Base-by-base conservation (phyloP, 83 land plant species). In the Picea abies region DNA sequence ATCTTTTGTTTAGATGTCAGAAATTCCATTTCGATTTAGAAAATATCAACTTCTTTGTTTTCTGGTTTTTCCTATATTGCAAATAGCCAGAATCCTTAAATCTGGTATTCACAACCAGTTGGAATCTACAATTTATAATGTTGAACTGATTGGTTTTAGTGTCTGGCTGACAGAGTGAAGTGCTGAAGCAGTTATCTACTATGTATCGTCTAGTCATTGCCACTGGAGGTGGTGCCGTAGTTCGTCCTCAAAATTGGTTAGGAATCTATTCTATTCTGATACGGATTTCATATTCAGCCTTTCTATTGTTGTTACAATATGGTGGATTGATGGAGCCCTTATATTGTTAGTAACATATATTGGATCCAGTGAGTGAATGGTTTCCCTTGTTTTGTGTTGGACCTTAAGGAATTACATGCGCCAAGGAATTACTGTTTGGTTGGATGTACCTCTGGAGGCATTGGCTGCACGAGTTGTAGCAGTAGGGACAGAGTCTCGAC, bases 221-320 rank as follows among this genome's bases (percentile, higher is more conserved):
- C 16, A 97, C 99, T 56, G 99, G 99, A 19, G 99, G 98, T 72
- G 98, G 99, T 82, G 99, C 94, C 63, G 99, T 97, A 7, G 81
- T 90, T 8, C 87, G 98, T 76, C 89, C 91, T 16, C 84, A 89
- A 62, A 93, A 95, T 73, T 93, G 96, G 98, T 93, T 82, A 15
- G 64, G 3, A 17, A 25, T 15, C 16, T 72, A 78, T 20, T 58
- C 44, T 77, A 15, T 14, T 7, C 26, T 52, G 70, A 23, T 14
- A 39, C n/a, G 4, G 47, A 41, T 22, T 73, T 44, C 58, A 73
- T 32, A 63, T 39, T 20, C 25, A 35, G 76, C 63, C 25, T 32
- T 83, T 60, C 17, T 23, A 39, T 60, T n/a, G 11, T 32, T 49
- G 58, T 23, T 84, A 19, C 78, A 41, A 52, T 64, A 83, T 17